Evolutionary conservation across 2,329 filamentous ascomycete genomes (phyloP).

Genomic region (Blumeria hordei): DNA sequence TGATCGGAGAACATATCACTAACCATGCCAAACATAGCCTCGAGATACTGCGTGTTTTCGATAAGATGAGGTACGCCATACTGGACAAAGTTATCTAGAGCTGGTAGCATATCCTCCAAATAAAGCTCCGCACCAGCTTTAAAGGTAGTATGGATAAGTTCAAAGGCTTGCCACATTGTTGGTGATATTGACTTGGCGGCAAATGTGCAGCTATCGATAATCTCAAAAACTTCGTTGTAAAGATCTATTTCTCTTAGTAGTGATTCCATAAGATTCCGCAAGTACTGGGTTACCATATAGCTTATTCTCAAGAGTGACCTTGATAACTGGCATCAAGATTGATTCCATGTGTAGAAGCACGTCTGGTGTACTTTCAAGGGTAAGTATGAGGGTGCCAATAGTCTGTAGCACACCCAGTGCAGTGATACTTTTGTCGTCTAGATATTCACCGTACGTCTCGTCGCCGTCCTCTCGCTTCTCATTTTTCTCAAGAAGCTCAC

Average conservation of each 20-base stretch:
- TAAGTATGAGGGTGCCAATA: constrained; percentile 90
- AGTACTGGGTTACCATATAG: constrained; percentile 44
- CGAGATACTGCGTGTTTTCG: constrained; percentile 65
- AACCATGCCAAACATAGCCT: constrained; percentile 82
- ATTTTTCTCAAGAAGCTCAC: constrained; percentile 75
- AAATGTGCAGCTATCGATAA: constrained; percentile 97
- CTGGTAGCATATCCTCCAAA: constrained; percentile 94
- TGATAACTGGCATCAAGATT: constrained; percentile 91
- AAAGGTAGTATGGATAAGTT: constrained; percentile 89
- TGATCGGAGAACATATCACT: constrained; percentile 81
- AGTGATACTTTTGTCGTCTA: constrained; percentile 97
- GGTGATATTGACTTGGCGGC: constrained; percentile 85
- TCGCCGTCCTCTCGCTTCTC: constrained; percentile 43
- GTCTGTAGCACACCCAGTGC: constrained; percentile 90
- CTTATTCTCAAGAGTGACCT: constrained; percentile 90
- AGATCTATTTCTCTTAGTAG: constrained; percentile 31
- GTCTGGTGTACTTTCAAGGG: constrained; percentile 87
- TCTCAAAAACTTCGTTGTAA: constrained; percentile 97
- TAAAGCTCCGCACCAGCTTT: constrained; percentile 94
- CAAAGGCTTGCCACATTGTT: constrained; percentile 97
- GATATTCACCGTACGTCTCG: constrained; percentile 65
- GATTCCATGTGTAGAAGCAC: constrained; percentile 86
- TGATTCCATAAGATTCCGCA: constrained; percentile 5
- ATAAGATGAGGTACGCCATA: constrained; percentile 64
- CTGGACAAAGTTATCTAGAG: constrained; percentile 91